Percentiles rank a stretch among this genome's conserved stretches.
These are phyloP conservation scores for Tausonia pullulans DNA, from an alignment of 1,284 basidiomycete genomes.

Conservation along the genomic window DNA sequence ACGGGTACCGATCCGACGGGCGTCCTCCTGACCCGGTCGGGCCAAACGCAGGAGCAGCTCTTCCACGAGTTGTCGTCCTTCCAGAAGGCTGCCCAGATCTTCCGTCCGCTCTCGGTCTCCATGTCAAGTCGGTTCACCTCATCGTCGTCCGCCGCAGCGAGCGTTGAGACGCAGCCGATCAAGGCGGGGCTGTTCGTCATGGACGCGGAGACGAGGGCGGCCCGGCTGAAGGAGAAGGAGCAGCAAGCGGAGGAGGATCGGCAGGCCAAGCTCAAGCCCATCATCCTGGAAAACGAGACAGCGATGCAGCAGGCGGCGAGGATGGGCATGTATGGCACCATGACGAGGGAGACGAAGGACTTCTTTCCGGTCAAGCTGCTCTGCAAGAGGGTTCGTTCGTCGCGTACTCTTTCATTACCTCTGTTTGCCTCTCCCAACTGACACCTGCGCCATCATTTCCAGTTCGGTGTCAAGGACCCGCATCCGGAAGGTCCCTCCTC, in stretches of 20 bases:
- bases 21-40: constrained; percentile 32
- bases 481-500: constrained; percentile 41
- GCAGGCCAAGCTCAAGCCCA: background rate
- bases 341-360: constrained; percentile 60
- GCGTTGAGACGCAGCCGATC: constrained; percentile 45
- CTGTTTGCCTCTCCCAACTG: too few species aligned
- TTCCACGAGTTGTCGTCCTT: constrained; percentile 74
- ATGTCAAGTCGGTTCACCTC: constrained; percentile 87
- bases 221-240: constrained; percentile 23
- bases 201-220: constrained; percentile 35
- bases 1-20: constrained; percentile 31
- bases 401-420: too few species aligned
- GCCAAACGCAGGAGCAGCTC: constrained; percentile 37
- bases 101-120: constrained; percentile 80
- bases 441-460: too few species aligned
- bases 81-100: constrained; percentile 72
- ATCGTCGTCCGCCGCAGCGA: constrained; percentile 41
- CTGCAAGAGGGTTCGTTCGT: constrained; percentile 60
- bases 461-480: constrained; percentile 71
- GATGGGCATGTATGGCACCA: constrained; percentile 72
- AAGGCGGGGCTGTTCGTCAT: constrained; percentile 61
- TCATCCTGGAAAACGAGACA: constrained; percentile 40
- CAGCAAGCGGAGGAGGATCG: constrained; percentile 36
- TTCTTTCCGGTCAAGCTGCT: constrained; percentile 75
- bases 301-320: constrained; percentile 70